Percentiles rank a stretch among this genome's conserved stretches.
Evolutionary conservation across 345 rosid species (phyloP).

Genomic region (Rhodamnia argentea): DNA sequence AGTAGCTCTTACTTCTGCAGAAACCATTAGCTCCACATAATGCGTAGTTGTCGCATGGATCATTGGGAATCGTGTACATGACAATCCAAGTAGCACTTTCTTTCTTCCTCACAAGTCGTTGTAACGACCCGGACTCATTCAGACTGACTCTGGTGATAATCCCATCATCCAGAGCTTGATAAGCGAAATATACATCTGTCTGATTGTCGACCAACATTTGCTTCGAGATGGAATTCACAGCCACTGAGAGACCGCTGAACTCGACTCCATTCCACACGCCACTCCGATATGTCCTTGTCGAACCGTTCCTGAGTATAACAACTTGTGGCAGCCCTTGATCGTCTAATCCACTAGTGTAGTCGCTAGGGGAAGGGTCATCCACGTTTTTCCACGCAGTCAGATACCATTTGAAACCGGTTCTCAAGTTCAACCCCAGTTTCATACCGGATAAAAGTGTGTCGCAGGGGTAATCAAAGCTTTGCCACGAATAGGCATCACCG

Average conservation of each 20-base stretch:
- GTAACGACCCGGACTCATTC: background rate
- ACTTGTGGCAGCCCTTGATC: constrained; percentile 16
- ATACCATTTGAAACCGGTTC: background rate
- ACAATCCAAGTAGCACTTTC: background rate
- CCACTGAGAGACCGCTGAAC: constrained; percentile 13
- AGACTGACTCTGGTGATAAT: background rate
- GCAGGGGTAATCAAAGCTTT: constrained; percentile 24
- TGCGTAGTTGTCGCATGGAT: background rate
- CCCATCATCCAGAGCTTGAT: background rate
- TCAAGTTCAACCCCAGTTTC: constrained; percentile 12
- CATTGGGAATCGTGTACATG: background rate
- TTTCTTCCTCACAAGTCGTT: background rate
- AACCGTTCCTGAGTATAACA: background rate
- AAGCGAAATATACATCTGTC: constrained; percentile 9
- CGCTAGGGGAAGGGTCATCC: constrained; percentile 19
- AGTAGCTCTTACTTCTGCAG: background rate
- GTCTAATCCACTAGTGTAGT: constrained; percentile 4
- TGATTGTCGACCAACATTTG: background rate
- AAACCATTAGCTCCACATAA: background rate
- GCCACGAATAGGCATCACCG: constrained; percentile 13
- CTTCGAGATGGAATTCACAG: constrained; percentile 1
- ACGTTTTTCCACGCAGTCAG: constrained; percentile 13
- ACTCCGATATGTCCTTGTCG: background rate
- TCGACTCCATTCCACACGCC: constrained; percentile 33
- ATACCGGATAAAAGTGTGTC: constrained; percentile 26